Percentiles rank a stretch among this genome's conserved stretches.
Evolutionary conservation across 805 yeast species (phyloP).

Genomic region (Blastobotrys robertii): DNA sequence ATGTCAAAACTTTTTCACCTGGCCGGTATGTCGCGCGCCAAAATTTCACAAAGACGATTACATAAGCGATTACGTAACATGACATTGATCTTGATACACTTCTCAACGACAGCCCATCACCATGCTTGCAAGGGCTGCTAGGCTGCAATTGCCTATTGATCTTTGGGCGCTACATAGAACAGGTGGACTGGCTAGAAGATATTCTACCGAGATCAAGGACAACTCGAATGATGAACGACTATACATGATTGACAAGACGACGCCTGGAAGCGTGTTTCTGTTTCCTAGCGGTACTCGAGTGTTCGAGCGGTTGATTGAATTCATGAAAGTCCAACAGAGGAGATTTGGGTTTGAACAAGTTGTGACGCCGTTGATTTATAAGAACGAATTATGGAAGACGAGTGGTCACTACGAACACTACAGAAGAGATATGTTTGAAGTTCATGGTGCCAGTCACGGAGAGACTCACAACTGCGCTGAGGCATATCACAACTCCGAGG

Average conservation of each 20-base stretch:
- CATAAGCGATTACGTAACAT: too few relatives aligned
- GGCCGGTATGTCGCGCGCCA: too few relatives aligned
- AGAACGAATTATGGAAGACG: slow-evolving; percentile 72
- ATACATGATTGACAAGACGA: slow-evolving; percentile 65
- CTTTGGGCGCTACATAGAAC: too few relatives aligned
- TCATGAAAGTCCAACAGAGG: slow-evolving; percentile 78
- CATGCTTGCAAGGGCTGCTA: too few relatives aligned
- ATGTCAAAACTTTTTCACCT: too few relatives aligned
- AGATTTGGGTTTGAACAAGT: slow-evolving; percentile 85
- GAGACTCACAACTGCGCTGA: slow-evolving; percentile 21
- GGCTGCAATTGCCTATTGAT: too few relatives aligned
- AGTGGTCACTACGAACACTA: slow-evolving; percentile 97
- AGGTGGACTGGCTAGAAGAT: too few relatives aligned
- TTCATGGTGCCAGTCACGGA: slow-evolving; percentile 40
- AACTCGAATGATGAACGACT: slow-evolving; percentile 57
- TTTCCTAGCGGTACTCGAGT: slow-evolving; percentile 87
- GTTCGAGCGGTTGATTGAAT: slow-evolving; percentile 65
- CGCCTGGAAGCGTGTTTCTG: slow-evolving; percentile 91
- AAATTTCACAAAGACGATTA: too few relatives aligned
- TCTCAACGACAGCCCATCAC: too few relatives aligned
- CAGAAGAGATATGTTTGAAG: slow-evolving; percentile 88
- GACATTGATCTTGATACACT: too few relatives aligned
- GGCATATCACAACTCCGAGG: slow-evolving; percentile 31
- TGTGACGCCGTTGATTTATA: slow-evolving; percentile 81
- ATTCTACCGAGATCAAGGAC: too few relatives aligned